Evolutionary conservation across 768 basidiomycete genomes (phyloP).

Genomic region (Crucibulum laeve): DNA sequence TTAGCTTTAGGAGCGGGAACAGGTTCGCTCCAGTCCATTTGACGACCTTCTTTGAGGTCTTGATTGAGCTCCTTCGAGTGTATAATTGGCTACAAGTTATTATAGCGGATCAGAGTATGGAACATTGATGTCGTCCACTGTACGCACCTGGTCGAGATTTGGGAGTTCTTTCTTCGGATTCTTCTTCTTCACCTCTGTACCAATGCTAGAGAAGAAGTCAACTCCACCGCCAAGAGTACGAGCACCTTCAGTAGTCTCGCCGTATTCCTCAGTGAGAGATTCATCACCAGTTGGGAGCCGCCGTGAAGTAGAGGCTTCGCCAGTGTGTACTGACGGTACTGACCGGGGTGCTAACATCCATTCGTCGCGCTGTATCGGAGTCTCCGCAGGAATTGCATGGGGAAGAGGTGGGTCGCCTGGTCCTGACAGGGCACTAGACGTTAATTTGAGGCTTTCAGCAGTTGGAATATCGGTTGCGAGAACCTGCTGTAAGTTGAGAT

Average conservation of each 20-base stretch:
- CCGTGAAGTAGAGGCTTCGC: constrained; percentile 17
- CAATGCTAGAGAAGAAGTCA: constrained; percentile 89
- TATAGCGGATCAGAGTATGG: background rate
- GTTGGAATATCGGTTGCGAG: constrained; percentile 76
- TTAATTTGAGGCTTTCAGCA: constrained; percentile 64
- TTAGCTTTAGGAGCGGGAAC: constrained; percentile 40
- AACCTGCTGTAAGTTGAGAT: constrained; percentile 31
- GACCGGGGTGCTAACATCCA: constrained; percentile 79
- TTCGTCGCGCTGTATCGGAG: constrained; percentile 64
- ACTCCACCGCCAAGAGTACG: constrained; percentile 54
- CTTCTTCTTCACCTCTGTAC: constrained; percentile 69
- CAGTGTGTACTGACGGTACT: constrained; percentile 19
- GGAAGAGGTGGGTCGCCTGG: constrained; percentile 46
- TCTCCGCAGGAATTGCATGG: constrained; percentile 38
- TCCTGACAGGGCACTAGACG: constrained; percentile 49
- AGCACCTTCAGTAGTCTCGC: constrained; percentile 38
- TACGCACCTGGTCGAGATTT: constrained; percentile 69
- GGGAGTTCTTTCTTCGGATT: constrained; percentile 53
- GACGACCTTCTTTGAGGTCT: constrained; percentile 42
- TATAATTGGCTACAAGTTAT: constrained; percentile 47
- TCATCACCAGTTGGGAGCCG: constrained; percentile 33
- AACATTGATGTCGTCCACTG: background rate
- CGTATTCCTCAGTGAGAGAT: constrained; percentile 63
- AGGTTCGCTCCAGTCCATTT: constrained; percentile 35
- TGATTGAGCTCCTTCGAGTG: constrained; percentile 62